A percentile compares a stretch with the other conserved stretches of the same genome.
Evolutionary conservation across 2,329 filamentous ascomycete species (phyloP).

Genomic region (Fusarium miscanthi): DNA sequence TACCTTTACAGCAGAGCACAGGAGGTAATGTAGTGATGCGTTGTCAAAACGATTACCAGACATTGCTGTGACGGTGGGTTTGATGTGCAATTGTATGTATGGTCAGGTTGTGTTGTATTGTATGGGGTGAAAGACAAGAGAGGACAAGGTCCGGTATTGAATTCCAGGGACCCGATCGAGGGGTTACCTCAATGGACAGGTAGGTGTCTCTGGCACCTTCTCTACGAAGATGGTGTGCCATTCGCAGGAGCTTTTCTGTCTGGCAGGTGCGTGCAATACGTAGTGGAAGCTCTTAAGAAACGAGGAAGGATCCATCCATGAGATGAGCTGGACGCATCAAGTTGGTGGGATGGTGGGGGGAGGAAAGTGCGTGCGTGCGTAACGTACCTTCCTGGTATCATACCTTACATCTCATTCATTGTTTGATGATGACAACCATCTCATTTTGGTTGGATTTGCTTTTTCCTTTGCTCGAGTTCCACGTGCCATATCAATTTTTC

Average conservation of each 20-base stretch:
- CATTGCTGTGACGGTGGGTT: constrained; percentile 45
- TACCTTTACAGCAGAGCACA: constrained; percentile 29
- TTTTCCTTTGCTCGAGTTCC: constrained; percentile 34
- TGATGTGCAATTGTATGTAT: constrained; percentile 27
- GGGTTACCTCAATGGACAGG: constrained; percentile 16
- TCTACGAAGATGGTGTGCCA: constrained; percentile 23
- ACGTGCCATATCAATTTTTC: constrained; percentile 26
- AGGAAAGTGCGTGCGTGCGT: constrained; percentile 29
- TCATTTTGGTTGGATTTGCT: constrained; percentile 35
- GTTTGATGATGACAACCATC: constrained; percentile 34
- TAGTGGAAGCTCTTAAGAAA: constrained; percentile 21
- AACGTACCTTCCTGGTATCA: constrained; percentile 32
- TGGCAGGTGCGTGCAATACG: constrained; percentile 20
- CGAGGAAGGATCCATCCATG: constrained; percentile 2
- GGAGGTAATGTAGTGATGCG: constrained; percentile 57
- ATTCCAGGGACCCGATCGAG: constrained; percentile 37
- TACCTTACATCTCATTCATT: background rate
- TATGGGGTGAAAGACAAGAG: constrained; percentile 14
- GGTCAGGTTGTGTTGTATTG: constrained; percentile 6
- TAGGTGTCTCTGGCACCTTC: constrained; percentile 22
- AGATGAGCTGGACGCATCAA: background rate
- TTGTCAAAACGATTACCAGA: constrained; percentile 59
- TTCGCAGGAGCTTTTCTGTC: constrained; percentile 9
- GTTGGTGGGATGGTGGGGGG: constrained; percentile 38
- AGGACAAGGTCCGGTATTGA: constrained; percentile 23